A percentile compares a stretch with the other conserved stretches of the same genome.
Evolutionary conservation across 1,284 basidiomycete species (phyloP).

Genomic region (Ceratobasidium sp.): DNA sequence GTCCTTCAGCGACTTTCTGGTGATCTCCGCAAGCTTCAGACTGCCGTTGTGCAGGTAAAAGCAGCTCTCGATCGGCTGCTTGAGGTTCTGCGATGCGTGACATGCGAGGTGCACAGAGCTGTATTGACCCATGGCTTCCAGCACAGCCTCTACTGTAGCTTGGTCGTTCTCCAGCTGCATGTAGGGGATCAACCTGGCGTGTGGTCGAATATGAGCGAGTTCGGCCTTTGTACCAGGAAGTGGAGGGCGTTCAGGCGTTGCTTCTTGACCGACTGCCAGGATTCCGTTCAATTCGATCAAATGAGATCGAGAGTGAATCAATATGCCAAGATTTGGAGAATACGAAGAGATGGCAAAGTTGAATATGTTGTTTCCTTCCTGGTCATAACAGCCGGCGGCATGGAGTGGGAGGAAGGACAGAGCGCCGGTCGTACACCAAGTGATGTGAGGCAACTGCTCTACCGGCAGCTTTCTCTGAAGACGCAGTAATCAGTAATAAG

Average conservation of each 20-base stretch:
- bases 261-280: conserved; percentile 21
- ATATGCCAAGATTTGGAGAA: conserved; percentile 7
- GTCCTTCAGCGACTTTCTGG: too few species aligned
- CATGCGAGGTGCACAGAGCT: background rate
- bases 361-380: background rate
- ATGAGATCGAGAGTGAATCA: background rate
- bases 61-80: too few species aligned
- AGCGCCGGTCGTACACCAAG: conserved; percentile 24
- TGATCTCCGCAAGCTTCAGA: too few species aligned
- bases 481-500: background rate
- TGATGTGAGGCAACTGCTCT: conserved; percentile 2
- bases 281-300: background rate
- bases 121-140: conserved; percentile 6
- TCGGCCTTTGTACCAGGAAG: conserved; percentile 20
- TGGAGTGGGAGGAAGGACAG: conserved; percentile 34
- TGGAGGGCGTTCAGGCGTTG: background rate
- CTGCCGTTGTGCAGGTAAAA: too few species aligned
- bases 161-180: background rate
- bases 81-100: too few species aligned
- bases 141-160: background rate
- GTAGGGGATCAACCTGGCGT: too few species aligned
- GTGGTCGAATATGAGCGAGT: background rate
- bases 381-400: conserved; percentile 21
- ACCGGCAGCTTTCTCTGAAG: background rate
- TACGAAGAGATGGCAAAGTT: conserved; percentile 27